Evolutionary conservation across 2,329 filamentous ascomycete genomes (phyloP).

Genomic region (Bipolaris bicolor): DNA sequence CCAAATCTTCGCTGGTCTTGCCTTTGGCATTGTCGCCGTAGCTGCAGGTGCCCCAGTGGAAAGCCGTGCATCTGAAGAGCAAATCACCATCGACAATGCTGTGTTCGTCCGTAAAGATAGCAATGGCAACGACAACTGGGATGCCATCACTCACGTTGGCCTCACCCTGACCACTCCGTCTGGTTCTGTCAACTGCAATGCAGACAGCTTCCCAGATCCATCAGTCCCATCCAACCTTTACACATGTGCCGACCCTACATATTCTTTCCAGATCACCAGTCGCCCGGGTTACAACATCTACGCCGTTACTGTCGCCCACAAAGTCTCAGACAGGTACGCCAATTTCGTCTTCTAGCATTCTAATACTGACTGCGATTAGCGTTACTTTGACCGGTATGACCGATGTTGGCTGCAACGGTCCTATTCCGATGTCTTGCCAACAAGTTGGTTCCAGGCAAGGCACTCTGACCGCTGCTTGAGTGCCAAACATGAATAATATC

Average conservation of each 20-base stretch:
- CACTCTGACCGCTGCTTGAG: neutral
- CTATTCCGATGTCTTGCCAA: neutral
- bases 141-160: neutral
- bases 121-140: neutral
- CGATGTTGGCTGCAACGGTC: slow-evolving; percentile 1
- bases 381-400: neutral
- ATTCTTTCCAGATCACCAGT: slow-evolving; percentile 1
- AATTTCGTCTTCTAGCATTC: neutral
- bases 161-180: neutral
- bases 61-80: neutral
- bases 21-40: neutral
- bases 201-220: neutral
- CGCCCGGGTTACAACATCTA: neutral
- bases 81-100: neutral
- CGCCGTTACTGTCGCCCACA: neutral
- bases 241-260: neutral
- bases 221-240: neutral
- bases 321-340: neutral
- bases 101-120: neutral
- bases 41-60: neutral
- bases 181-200: neutral
- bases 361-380: neutral
- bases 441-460: neutral
- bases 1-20: neutral
- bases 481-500: neutral